Evolutionary conservation across 2,329 filamentous ascomycete genomes (phyloP), one percentile per base, ranked within the genome.

Genomic region (Neophaeococcomyces mojaviensis): DNA sequence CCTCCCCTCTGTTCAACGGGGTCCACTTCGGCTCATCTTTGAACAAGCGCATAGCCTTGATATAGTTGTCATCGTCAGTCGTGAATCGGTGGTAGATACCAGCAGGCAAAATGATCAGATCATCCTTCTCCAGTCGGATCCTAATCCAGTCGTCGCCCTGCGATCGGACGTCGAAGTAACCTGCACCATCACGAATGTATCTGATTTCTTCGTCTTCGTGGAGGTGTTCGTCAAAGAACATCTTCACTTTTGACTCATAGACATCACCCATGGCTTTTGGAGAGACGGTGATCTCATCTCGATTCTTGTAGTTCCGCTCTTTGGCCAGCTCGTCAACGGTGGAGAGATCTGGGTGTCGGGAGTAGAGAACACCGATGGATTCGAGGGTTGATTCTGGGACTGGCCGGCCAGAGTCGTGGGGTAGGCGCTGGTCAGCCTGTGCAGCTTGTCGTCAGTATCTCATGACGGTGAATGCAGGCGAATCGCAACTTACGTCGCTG

Each of bases 11-110:
- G 70, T 95, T 94, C 55, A 98, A 68, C 12, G 92, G 86, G 30
- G 88, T 97, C 92, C 92, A 98, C 69, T 97, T 96, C 28, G 92
- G 92, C 68, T 97, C 89, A 55, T 97, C 92, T 71, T 97, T 89
- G 78, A 97, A 98, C 42, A 98, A 74, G 47, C 92, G 79, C 87
- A 97, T 90, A 12, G 92, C 92, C 62, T 94, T 86, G 55, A 95
- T 87, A 62, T 90, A 96, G 63, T 98, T 94, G 51, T 82, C 78
- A 62, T 84, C 81, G 66, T 96, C 89, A 0, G 89, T 97, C 6
- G 92, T 98, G 63, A 98, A 98, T 4, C 92, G 82, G 69, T 98
- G 92, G 67, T 96, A 98, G 50, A 98, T 97, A 2, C 92, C 92
- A 33, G 89, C 81, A 1, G 92, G 92, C 55, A 98, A 73, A 60